Base-by-base conservation (phyloP, 306 rosid genomes). In the Cucumis melo region DNA sequence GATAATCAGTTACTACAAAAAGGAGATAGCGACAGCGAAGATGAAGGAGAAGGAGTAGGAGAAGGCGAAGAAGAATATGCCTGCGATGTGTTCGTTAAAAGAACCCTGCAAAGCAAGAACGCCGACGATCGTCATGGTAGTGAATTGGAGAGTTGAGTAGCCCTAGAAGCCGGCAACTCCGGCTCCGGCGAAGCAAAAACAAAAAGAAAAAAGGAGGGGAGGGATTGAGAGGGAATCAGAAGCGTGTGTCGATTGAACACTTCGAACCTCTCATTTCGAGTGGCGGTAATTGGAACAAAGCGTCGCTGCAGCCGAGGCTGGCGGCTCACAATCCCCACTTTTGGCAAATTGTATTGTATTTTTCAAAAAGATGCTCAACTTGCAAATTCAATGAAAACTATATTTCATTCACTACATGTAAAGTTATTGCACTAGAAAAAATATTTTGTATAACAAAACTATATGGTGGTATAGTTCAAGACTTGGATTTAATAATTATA, bases 31-130 rank as follows among this genome's bases (percentile, higher is more conserved):
- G 61, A 44, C 57, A 50, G 57, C 63, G 73, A 73, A 12, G 74
- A 73, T 58, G 38, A 60, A 29, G 29, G 29, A 27, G 67, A 27
- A 61, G 67, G 3, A 64, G 38, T 56, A 29, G 29, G 29, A 27
- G 67, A 27, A 61, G 67, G 3, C 59, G 74, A 66, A 17, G 72
- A 73, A 73, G 53, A 66, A 29, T 9, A 42, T 62, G 83, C 99
- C 99, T 23, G 97, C 88, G 57, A 94, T 92, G 84, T 94, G 97
- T 80, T 94, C 99, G 86, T 90, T 90, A 86, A 87, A 94, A 71
- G 99, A 94, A 8, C 97, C 97, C 82, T 94, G 99, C 27, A 92
- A 74, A 32, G 99, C 99, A 34, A 94, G 90, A n/a, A 94, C 99
- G 50, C 99, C 97, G 80, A 94, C 95, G 41, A 87, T 48, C 20